These are phyloP conservation scores for Neopestalotiopsis clavispora DNA, from an alignment of 2,329 filamentous ascomycete species.

Conservation along the genomic window DNA sequence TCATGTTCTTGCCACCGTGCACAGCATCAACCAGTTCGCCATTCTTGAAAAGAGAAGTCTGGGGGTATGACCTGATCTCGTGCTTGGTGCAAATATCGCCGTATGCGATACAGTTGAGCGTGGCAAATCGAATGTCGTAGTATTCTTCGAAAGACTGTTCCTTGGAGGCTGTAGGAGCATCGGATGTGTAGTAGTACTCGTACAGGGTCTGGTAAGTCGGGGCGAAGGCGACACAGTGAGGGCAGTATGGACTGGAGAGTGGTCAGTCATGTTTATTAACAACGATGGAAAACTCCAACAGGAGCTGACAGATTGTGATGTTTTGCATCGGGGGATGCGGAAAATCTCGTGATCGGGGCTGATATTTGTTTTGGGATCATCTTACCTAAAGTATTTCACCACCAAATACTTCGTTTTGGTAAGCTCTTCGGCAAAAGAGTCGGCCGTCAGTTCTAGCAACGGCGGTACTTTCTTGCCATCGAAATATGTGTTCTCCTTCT, in stretches of 20 bases:
- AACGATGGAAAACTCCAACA: neutral
- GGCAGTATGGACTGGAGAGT: constrained; percentile 61
- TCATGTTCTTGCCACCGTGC: constrained; percentile 71
- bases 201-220: constrained; percentile 91
- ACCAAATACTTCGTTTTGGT: constrained; percentile 58
- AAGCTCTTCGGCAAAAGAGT: constrained; percentile 61
- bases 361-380: neutral
- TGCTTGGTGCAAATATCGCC: constrained; percentile 77
- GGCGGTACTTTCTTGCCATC: constrained; percentile 71
- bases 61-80: constrained; percentile 73
- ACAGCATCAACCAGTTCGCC: constrained; percentile 69
- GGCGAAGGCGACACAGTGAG: constrained; percentile 79
- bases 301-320: neutral
- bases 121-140: constrained; percentile 89
- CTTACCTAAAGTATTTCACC: constrained; percentile 72
- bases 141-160: constrained; percentile 68
- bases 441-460: constrained; percentile 62
- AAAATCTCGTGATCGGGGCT: constrained; percentile 16
- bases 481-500: constrained; percentile 60
- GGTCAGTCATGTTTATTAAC: constrained; percentile 1
- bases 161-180: constrained; percentile 64
- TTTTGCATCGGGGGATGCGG: neutral
- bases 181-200: constrained; percentile 92
- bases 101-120: constrained; percentile 83
- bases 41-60: constrained; percentile 80